Base-by-base conservation (phyloP, 805 yeast genomes). In the Pichia occidentalis region DNA sequence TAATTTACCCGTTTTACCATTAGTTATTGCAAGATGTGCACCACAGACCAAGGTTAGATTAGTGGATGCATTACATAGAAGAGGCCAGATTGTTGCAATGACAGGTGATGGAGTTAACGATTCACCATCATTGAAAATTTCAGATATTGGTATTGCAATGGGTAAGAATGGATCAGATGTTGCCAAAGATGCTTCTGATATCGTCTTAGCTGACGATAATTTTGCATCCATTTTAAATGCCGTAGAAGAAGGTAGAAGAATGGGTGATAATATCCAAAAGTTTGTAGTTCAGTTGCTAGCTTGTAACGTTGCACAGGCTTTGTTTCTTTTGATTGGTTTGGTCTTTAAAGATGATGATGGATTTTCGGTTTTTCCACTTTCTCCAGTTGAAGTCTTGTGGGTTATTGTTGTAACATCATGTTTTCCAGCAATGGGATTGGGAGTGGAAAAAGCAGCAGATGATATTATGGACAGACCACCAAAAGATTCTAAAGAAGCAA, bases 81-180 rank as follows among this genome's bases (percentile, higher is more conserved):
- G 74, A 57, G 61, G 68, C 45, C 65, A 77, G 54, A 70, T 77
- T 59, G 70, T 80, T 60, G 90, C 90, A 14, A 83, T 82, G 90
- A 80, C 86, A 21, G 86, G 86, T 45, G 90, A 82, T 56, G 90
- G 90, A 46, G 88, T 82, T 31, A 82, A 82, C 56, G 90, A 82
- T 54, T 80, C 87, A 2, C 90, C 90, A 19, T 73, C 83, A 24
- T 64, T 82, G 59, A 81, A 81, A 56, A 75, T 67, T 46, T 81
- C 90, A 4, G 87, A 82, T 58, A 85, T 82, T 40, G 90, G 90
- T 47, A 80, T 82, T 57, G 86, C 90, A 9, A 82, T 82, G 90
- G 90, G 90, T 32, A 65, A 75, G 62, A 73, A 80, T 44, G 90
- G 90, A 5, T 77, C 85, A 10, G 90, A 82, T 63, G 90, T 82